Base-by-base conservation (phyloP, 768 basidiomycete genomes). In the Mycena floridula region DNA sequence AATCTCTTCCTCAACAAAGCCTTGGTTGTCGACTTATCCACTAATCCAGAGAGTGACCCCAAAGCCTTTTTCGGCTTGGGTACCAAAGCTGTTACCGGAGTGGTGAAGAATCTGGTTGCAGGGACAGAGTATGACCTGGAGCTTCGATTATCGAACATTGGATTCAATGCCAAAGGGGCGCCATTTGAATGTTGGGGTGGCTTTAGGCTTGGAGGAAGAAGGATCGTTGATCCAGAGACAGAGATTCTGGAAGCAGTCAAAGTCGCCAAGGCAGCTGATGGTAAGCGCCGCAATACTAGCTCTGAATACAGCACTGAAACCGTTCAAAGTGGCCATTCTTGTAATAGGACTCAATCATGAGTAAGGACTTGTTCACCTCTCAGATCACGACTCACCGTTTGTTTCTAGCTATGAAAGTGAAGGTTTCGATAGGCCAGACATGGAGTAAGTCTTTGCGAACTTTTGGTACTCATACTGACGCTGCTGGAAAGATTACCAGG, bases 321-420 rank as follows among this genome's bases (percentile, higher is more conserved):
- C 5, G 37, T 44, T 9, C 22, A 25, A 41, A 74, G 74, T 66
- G 18, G 65, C 61, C 0, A 63, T 78, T 35, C 55, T 81, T 23
- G 67, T 82, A 11, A 58, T 79, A 43, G 79, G 79, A 5, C 58
- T 79, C 32, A 81, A 78, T 55, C 66, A 74, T 26, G 78, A 80
- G 66, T 77, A 42, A 6, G 66, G n/a, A n/a, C n/a, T n/a, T n/a
- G n/a, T n/a, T n/a, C n/a, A n/a, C n/a, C n/a, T n/a, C n/a, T n/a
- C n/a, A n/a, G n/a, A n/a, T n/a, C n/a, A n/a, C n/a, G n/a, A n/a
- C 16, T 45, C 25, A 32, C 7, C 18, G 20, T 9, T 20, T 20
- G 36, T 39, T 41, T 40, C n/a, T 30, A 62, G 61, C 46, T 74
- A 69, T 68, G 80, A 84, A 55, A 73, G 71, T 35, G 81, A 83